Evolutionary conservation across 306 rosid species (phyloP).

Genomic region (Fragaria iinumae): DNA sequence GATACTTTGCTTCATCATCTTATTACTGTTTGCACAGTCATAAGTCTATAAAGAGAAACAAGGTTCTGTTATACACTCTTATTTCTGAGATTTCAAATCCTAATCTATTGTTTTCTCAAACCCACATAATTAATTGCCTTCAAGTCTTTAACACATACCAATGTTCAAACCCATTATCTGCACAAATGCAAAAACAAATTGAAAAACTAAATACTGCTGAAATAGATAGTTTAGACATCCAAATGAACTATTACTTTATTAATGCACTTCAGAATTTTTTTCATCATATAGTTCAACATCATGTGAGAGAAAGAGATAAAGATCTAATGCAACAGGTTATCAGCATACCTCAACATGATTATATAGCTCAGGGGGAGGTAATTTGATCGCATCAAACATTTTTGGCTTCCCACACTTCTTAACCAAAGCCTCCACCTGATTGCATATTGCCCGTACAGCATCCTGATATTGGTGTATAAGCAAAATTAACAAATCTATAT

Average conservation of each 20-base stretch:
- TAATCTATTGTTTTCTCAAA: not conserved
- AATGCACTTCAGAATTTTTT: not conserved
- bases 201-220: not conserved
- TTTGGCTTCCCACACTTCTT: constrained; percentile 89
- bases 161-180: not conserved
- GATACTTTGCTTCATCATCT: too few species aligned
- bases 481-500: constrained; percentile 22
- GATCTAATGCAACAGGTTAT: constrained; percentile 6
- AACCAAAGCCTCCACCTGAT: constrained; percentile 79
- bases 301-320: not conserved
- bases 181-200: not conserved
- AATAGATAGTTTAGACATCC: not conserved
- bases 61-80: too few species aligned
- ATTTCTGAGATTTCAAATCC: not conserved
- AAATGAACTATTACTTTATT: not conserved
- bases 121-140: not conserved
- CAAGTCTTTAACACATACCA: not conserved
- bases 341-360: constrained; percentile 70
- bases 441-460: constrained; percentile 85
- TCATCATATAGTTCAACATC: not conserved
- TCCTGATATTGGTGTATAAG: constrained; percentile 52
- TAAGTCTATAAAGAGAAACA: too few species aligned
- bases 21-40: too few species aligned
- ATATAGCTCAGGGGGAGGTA: constrained; percentile 91
- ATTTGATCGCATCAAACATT: constrained; percentile 84